These are phyloP conservation scores for Globisporangium alternatum DNA, from an alignment of 352 stramenopile species.

Conservation along the genomic window DNA sequence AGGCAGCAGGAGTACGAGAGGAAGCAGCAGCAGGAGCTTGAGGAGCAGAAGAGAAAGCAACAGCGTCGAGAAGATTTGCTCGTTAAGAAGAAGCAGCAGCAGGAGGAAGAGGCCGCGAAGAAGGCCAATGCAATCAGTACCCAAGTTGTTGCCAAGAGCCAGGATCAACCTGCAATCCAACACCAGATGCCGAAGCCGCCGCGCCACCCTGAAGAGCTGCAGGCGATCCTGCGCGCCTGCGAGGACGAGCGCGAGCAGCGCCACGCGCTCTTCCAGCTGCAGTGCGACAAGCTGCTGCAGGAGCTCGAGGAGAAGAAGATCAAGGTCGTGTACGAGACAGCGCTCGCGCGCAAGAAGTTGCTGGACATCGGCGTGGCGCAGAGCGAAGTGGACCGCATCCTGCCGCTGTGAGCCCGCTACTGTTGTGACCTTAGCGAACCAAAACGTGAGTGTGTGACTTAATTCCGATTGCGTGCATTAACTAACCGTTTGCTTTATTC, in stretches of 20 bases:
- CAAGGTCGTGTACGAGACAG: conserved; percentile 17
- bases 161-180: background rate
- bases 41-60: background rate
- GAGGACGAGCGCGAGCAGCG: conserved; percentile 23
- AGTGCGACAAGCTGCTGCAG: conserved; percentile 21
- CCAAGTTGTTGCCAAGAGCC: background rate
- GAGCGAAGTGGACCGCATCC: conserved; percentile 20
- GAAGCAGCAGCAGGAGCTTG: background rate
- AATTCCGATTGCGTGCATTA: background rate
- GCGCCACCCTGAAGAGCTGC: conserved; percentile 9
- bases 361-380: conserved; percentile 26
- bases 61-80: background rate
- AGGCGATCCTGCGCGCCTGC: conserved; percentile 12
- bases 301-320: conserved; percentile 24
- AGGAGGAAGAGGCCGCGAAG: background rate
- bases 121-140: background rate
- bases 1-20: background rate
- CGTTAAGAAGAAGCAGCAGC: background rate
- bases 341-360: conserved; percentile 44
- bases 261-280: conserved; percentile 18
- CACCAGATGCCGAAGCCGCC: background rate
- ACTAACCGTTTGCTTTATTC: background rate
- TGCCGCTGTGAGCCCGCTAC: conserved; percentile 13
- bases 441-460: background rate
- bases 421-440: background rate